A percentile compares a stretch with the other conserved stretches of the same genome.
Conservation (phyloP, 2,329 filamentous ascomycete species). For the Fusarium sp. region DNA sequence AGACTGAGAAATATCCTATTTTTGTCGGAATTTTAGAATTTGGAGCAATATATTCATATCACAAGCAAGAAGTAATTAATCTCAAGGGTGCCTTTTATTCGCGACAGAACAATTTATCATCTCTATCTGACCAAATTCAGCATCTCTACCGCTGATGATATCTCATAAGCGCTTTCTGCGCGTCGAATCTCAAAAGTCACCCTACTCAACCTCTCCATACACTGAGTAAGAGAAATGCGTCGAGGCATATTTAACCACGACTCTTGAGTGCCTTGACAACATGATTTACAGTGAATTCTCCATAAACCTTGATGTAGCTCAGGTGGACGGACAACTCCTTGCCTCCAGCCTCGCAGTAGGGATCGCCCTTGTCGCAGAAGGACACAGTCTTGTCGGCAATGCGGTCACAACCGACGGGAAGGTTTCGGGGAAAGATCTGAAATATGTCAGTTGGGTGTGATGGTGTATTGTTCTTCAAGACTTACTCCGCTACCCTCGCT, state of each 20-base stretch:
- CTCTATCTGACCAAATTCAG: background rate
- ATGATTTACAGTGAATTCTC: constrained; percentile 44
- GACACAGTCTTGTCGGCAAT: constrained; percentile 26
- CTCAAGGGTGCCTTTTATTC: background rate
- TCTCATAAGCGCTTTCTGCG: background rate
- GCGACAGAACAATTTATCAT: background rate
- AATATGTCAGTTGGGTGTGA: background rate
- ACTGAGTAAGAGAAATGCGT: background rate
- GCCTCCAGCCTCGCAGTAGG: constrained; percentile 31
- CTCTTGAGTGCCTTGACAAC: constrained; percentile 40
- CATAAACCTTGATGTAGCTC: constrained; percentile 26
- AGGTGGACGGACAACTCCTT: constrained; percentile 25
- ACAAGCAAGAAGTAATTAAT: no score
- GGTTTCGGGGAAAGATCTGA: constrained; percentile 27
- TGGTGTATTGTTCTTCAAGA: background rate
- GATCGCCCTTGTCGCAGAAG: constrained; percentile 31
- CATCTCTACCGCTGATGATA: background rate
- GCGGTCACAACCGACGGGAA: constrained; percentile 9
- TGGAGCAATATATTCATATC: background rate
- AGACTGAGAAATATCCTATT: background rate
- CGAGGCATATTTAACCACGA: background rate
- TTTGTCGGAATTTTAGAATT: background rate
- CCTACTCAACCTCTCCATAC: background rate
- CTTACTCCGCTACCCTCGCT: constrained; percentile 30
- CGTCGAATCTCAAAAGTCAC: background rate